Evolutionary conservation across 257 asterid species (phyloP).

Genomic region (Gentiana straminea): DNA sequence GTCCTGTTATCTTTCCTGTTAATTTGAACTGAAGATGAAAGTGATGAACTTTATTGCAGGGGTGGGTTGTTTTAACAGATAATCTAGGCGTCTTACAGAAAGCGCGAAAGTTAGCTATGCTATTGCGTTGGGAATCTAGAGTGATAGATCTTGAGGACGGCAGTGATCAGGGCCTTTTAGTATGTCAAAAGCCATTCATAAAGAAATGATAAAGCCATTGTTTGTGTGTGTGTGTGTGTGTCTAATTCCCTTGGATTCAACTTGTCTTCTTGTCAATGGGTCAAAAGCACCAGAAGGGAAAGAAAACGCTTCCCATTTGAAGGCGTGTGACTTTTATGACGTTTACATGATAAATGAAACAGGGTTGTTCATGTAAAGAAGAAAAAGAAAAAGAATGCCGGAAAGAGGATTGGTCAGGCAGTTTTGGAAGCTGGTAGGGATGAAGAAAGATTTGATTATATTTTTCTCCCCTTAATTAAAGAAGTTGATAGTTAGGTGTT

Average conservation of each 20-base stretch:
- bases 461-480: conserved; percentile 4
- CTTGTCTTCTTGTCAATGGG: too few species aligned
- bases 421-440: conserved; percentile 52
- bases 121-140: conserved; percentile 90
- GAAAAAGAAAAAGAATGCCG: conserved; percentile 4
- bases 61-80: conserved; percentile 82
- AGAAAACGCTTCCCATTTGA: too few species aligned
- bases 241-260: background rate
- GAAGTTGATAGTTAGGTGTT: conserved; percentile 42
- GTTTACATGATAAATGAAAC: conserved; percentile 1
- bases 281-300: too few species aligned
- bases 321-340: conserved; percentile 18
- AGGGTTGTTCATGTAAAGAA: conserved; percentile 11
- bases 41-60: conserved; percentile 34
- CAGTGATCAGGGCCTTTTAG: conserved; percentile 74
- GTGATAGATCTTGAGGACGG: conserved; percentile 78
- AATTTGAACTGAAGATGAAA: background rate
- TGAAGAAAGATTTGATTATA: conserved; percentile 17
- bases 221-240: background rate
- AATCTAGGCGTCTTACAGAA: conserved; percentile 44
- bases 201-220: conserved; percentile 44
- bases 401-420: conserved; percentile 21
- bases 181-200: conserved; percentile 82
- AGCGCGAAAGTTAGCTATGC: conserved; percentile 54
- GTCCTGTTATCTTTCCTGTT: too few species aligned